Percentiles rank a stretch among this genome's conserved stretches.
Conservation (phyloP, 106 monocot species). For the Cymbidium sinense region DNA sequence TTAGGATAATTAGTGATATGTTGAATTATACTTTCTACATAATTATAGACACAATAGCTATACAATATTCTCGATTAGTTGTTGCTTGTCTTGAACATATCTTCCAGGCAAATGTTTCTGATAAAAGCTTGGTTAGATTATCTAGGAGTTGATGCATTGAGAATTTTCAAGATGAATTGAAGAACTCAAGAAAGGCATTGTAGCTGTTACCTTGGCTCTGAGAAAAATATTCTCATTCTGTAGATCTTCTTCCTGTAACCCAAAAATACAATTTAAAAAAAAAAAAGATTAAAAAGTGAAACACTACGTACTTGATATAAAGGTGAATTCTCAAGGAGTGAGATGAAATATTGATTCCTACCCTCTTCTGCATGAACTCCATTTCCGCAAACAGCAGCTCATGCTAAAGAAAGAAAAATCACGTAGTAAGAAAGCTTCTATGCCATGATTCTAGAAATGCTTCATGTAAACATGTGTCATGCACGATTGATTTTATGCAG, state of each 20-base stretch:
- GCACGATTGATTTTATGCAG: neutral
- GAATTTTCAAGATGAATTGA: neutral
- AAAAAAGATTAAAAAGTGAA: neutral
- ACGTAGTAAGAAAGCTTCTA: neutral
- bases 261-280: neutral
- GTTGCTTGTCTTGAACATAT: too few relatives aligned
- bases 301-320: too few relatives aligned
- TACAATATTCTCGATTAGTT: too few relatives aligned
- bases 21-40: too few relatives aligned
- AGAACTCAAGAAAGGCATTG: neutral
- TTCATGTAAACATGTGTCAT: neutral
- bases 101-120: too few relatives aligned
- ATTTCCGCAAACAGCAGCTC: conserved; percentile 11
- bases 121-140: neutral
- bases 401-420: conserved; percentile 2
- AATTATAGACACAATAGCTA: too few relatives aligned
- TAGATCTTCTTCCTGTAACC: conserved; percentile 1
- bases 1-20: too few relatives aligned
- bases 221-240: conserved; percentile 7
- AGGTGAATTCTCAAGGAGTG: neutral
- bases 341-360: neutral
- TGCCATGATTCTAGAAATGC: neutral
- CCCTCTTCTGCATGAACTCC: conserved; percentile 13
- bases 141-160: neutral
- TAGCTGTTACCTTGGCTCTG: conserved; percentile 3